Percentiles rank a stretch among this genome's conserved stretches.
These are phyloP conservation scores for Sambucus nigra DNA, from an alignment of 129 eudicot genomes.

Conservation along the genomic window DNA sequence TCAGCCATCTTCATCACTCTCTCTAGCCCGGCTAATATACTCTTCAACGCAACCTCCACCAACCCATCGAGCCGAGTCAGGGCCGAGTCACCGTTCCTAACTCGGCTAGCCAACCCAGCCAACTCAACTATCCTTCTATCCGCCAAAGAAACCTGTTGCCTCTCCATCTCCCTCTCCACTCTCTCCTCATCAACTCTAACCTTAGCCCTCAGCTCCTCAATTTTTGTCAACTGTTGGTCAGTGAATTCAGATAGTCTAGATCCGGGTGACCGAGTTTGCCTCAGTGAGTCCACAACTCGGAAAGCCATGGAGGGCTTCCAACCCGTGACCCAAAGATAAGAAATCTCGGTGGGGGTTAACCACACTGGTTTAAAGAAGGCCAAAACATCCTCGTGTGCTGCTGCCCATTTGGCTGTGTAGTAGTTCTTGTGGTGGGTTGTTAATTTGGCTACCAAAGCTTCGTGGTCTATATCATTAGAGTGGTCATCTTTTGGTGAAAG, in stretches of 20 bases:
- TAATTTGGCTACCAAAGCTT: slow-evolving; percentile 34
- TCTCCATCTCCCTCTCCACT: slow-evolving; percentile 84
- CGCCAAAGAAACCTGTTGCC: slow-evolving; percentile 62
- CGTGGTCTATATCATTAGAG: slow-evolving; percentile 7
- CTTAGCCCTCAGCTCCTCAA: slow-evolving; percentile 38
- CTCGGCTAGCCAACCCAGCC: slow-evolving; percentile 16
- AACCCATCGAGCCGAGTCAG: slow-evolving; percentile 16
- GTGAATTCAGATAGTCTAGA: slow-evolving; percentile 27
- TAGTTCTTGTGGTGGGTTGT: slow-evolving; percentile 73
- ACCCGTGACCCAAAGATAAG: slow-evolving; percentile 66
- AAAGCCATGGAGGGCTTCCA: slow-evolving; percentile 77
- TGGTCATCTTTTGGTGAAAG: background rate
- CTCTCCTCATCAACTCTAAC: slow-evolving; percentile 55
- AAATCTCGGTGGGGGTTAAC: slow-evolving; percentile 51
- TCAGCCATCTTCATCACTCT: slow-evolving; percentile 79
- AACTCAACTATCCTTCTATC: slow-evolving; percentile 52
- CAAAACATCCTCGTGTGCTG: slow-evolving; percentile 55
- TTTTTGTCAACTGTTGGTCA: slow-evolving; percentile 39
- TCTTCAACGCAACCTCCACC: slow-evolving; percentile 37
- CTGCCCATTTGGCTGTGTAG: slow-evolving; percentile 65
- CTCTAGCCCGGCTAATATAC: slow-evolving; percentile 43
- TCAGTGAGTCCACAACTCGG: slow-evolving; percentile 33
- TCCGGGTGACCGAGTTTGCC: slow-evolving; percentile 11
- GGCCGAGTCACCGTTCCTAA: slow-evolving; percentile 13
- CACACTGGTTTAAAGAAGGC: slow-evolving; percentile 49